phyloP scores from a whole-genome alignment of 805 yeast genomes.

The Kodamaea kaohsiungensis region DNA sequence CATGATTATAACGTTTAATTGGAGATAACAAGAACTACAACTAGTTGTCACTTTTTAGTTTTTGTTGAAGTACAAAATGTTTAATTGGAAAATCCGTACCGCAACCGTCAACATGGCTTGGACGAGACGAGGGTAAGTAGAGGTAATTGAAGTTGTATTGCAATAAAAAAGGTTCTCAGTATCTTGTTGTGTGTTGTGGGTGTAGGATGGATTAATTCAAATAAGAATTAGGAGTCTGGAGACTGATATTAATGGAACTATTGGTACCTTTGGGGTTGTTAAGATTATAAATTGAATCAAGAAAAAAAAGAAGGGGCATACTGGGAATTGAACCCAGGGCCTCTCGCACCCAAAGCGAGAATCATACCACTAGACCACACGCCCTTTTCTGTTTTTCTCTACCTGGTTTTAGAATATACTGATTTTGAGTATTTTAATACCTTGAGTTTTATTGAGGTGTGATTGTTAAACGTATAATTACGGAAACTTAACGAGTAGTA shows the following conservation, averaged over 20 bases:
- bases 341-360: constrained; percentile 50
- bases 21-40: background rate
- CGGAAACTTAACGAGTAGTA: too few species aligned
- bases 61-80: background rate
- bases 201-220: too few species aligned
- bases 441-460: too few species aligned
- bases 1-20: constrained; percentile 22
- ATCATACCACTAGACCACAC: constrained; percentile 37
- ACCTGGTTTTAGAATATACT: too few species aligned
- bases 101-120: background rate
- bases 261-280: too few species aligned
- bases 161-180: too few species aligned
- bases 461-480: too few species aligned
- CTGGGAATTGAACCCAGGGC: constrained; percentile 67
- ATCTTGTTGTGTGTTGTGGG: background rate
- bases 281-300: too few species aligned
- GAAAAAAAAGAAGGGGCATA: constrained; percentile 30
- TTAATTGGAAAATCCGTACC: background rate
- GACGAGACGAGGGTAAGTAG: background rate
- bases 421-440: too few species aligned
- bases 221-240: too few species aligned
- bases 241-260: too few species aligned
- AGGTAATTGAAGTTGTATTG: background rate
- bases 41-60: background rate
- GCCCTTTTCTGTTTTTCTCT: constrained; percentile 20